Base-by-base conservation (phyloP, 2,329 filamentous ascomycete genomes). In the Beauveria sp. region DNA sequence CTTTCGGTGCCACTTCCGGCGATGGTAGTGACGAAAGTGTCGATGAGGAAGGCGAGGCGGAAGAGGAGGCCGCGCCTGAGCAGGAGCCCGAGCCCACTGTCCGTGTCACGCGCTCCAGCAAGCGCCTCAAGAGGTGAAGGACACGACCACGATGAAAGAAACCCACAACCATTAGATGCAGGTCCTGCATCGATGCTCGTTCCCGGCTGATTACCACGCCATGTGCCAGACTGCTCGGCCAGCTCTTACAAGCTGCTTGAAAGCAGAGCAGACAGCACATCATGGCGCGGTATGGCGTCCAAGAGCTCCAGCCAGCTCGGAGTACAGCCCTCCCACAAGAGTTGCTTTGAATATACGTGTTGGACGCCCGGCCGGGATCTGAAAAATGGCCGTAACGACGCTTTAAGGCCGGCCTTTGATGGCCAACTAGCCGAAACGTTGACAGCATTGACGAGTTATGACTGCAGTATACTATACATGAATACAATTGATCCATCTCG, bases 11-110 rank as follows among this genome's bases (percentile, higher is more conserved):
- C 5, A 71, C 69, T 8, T 55, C 65, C 22, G 67, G 65, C 34
- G 66, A 65, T 24, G 72, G 73, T 24, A 78, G 76, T 57, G 74
- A 76, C 53, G 74, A 76, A 22, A 75, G 73, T 52, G 77, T 76
- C 56, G 76, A 73, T 28, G 76, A 75, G 55, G 73, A 75, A 24
- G 75, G 76, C 62, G 74, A 77, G 31, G 74, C 67, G 22, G 66
- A 69, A 12, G 67, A 63, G 20, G 63, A 66, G 43, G 67, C 64
- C 31, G 69, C 68, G 20, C n/a, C 45, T n/a, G 46, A 50, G 34
- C 40, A 28, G 12, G 50, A 59, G 54, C 48, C 58, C 2, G 51
- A 64, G 43, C 54, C 59, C 16, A 14, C 51, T 5, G 57, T 54
- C 16, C 45, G 54, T 34, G 62, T 28, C 24, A 65, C 62, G 3